phyloP scores from a whole-genome alignment of 1,284 basidiomycete species.

The Ganoderma lingzhi region DNA sequence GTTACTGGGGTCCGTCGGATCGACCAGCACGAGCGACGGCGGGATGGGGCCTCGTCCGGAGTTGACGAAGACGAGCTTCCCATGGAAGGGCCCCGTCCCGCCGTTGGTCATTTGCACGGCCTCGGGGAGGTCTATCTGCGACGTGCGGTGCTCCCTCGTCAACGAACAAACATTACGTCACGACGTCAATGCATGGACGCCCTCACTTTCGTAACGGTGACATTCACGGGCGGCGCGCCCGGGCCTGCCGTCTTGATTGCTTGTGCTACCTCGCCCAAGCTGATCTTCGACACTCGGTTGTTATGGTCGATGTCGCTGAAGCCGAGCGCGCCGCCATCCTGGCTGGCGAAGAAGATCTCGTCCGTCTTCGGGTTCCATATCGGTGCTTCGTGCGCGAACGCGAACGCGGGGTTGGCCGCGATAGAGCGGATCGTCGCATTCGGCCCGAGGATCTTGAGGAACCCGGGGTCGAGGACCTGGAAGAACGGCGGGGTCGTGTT shows the following conservation, averaged over 20 bases:
- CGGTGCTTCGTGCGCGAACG: conserved; percentile 80
- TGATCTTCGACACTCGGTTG: conserved; percentile 50
- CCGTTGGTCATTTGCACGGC: conserved; percentile 78
- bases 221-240: conserved; percentile 52
- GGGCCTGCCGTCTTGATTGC: conserved; percentile 40
- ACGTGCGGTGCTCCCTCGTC: background rate
- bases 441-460: conserved; percentile 66
- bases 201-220: conserved; percentile 61
- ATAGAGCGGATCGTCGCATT: conserved; percentile 65
- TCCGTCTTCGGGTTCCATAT: conserved; percentile 68
- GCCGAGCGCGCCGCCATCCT: conserved; percentile 52
- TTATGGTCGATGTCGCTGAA: conserved; percentile 53
- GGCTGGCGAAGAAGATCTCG: conserved; percentile 61
- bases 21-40: conserved; percentile 69
- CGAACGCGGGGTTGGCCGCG: conserved; percentile 63
- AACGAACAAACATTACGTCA: conserved; percentile 47
- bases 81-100: conserved; percentile 72
- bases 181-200: conserved; percentile 59
- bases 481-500: conserved; percentile 64
- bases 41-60: conserved; percentile 73
- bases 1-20: conserved; percentile 63
- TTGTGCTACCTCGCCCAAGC: conserved; percentile 44
- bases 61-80: conserved; percentile 69
- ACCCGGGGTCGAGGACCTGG: conserved; percentile 71
- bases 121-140: conserved; percentile 53